phyloP scores from a whole-genome alignment of 2,329 filamentous ascomycete species.

The Didymella pomorum region DNA sequence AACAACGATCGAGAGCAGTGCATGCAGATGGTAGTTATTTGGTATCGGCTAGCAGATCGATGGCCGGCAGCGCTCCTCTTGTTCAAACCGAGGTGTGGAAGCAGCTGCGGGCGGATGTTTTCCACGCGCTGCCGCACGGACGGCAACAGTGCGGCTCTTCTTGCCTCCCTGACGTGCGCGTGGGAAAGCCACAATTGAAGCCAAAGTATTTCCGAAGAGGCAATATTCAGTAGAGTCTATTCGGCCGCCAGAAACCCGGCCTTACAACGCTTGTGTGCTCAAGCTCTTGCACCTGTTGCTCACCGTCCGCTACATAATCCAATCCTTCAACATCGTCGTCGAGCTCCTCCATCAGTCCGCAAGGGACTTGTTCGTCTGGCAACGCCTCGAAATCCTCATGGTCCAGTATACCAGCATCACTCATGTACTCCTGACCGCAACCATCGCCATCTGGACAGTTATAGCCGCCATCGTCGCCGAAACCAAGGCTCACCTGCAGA shows the following conservation, averaged over 20 bases:
- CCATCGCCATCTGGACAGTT: neutral
- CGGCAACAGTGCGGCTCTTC: constrained; percentile 2
- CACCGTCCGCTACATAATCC: constrained; percentile 7
- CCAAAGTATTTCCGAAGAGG: neutral
- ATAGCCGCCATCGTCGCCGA: neutral
- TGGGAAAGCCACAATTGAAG: constrained; percentile 8
- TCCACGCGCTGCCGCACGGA: constrained; percentile 20
- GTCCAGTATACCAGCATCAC: neutral
- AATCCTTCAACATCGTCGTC: neutral
- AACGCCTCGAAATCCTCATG: neutral
- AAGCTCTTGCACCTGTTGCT: constrained; percentile 7
- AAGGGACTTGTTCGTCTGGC: neutral
- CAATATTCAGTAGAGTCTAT: constrained; percentile 54
- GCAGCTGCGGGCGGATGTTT: constrained; percentile 26
- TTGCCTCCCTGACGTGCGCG: constrained; percentile 10
- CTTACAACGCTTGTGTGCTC: constrained; percentile 29
- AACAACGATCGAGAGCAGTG: constrained; percentile 27
- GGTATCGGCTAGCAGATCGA: constrained; percentile 27
- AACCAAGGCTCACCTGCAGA: neutral
- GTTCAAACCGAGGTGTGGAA: constrained; percentile 37
- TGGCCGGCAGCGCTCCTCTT: constrained; percentile 19
- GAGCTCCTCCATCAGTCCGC: neutral
- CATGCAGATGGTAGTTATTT: constrained; percentile 36
- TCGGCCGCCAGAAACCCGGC: constrained; percentile 55
- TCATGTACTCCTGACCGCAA: neutral